phyloP scores from a whole-genome alignment of 1,284 basidiomycete genomes.

The Gomphus bonarii region DNA sequence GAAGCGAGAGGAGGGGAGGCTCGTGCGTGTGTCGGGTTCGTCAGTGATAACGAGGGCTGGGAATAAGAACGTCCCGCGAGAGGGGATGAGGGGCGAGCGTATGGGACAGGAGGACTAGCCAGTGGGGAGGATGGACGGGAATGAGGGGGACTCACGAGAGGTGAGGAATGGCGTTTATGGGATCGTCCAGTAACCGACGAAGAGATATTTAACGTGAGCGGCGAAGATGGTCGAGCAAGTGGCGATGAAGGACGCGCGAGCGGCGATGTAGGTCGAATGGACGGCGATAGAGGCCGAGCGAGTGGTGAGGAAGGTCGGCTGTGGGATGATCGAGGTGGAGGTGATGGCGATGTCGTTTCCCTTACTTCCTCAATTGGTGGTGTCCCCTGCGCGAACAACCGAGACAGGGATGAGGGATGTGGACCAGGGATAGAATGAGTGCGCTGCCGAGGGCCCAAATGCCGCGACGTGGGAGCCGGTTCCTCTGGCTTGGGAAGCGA shows the following conservation, averaged over 20 bases:
- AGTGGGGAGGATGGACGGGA: not conserved
- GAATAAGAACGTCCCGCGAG: not conserved
- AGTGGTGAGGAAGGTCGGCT: conserved; percentile 23
- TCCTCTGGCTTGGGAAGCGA: not conserved
- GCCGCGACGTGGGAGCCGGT: not conserved
- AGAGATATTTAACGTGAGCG: not conserved
- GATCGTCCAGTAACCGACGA: not conserved
- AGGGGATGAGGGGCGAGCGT: conserved; percentile 1
- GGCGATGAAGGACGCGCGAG: conserved; percentile 13
- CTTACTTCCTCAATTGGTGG: conserved; percentile 32
- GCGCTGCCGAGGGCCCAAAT: conserved; percentile 34
- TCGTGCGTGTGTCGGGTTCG: not conserved
- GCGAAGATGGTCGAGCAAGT: conserved; percentile 5
- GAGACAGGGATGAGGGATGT: conserved; percentile 65
- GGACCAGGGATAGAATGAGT: conserved; percentile 57
- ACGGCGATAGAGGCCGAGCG: conserved; percentile 20
- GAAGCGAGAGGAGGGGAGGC: not conserved
- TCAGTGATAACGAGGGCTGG: not conserved
- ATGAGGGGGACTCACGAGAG: conserved; percentile 9
- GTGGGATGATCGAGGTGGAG: conserved; percentile 1
- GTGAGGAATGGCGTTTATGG: not conserved
- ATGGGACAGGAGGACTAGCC: not conserved
- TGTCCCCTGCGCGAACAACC: conserved; percentile 49
- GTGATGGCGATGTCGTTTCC: conserved; percentile 22
- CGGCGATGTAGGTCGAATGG: conserved; percentile 19